Evolutionary conservation across 495 filamentous ascomycete genomes (phyloP), one percentile per base, ranked within the genome.

Genomic region (Annulohypoxylon stygium): DNA sequence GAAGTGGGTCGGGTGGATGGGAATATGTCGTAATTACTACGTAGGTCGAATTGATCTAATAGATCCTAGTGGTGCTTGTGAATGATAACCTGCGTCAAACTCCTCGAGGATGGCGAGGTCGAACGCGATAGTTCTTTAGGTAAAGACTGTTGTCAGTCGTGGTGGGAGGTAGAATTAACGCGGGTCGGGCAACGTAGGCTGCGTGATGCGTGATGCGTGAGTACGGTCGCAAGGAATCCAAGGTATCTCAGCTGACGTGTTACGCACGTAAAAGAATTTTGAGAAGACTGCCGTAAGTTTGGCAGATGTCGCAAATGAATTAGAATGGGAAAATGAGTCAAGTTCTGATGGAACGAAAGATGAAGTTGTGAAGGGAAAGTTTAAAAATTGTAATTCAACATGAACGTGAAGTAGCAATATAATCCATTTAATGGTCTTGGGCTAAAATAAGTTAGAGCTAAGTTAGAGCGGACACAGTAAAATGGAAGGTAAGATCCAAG

Each of bases 351-450:
- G 47, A 51, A 65, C 39, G 37, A 41, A 53, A 48, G 1, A 7
- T 47, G 43, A 47, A 47, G 43, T 18, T 47, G 43, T 18, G 6
- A 47, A 16, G 43, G 4, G 43, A 47, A 47, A 9, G 11, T 62
- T 14, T 14, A 18, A 60, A 45, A 47, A 33, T 2, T 57, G 14
- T 60, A 37, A 37, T 20, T 14, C 20, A 47, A 48, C 11, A 23
- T 69, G 14, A 59, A 51, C 16, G 20, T 62, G 58, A 57, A 62
- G 57, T 16, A 55, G 34, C 14, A 41, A 61, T 11, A 66, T 43
- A 47, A 63, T 69, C 43, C 43, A 63, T 51, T 26, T 10, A 48
- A 20, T 57, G 18, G 53, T 59, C 18, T 53, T 50, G 25, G 60
- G 50, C 59, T 55, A 41, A 59, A 59, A 43, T 61, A 61, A 62